phyloP scores from a whole-genome alignment of 1,139 yeast species.

The Barnettozyma hawaiiensis region DNA sequence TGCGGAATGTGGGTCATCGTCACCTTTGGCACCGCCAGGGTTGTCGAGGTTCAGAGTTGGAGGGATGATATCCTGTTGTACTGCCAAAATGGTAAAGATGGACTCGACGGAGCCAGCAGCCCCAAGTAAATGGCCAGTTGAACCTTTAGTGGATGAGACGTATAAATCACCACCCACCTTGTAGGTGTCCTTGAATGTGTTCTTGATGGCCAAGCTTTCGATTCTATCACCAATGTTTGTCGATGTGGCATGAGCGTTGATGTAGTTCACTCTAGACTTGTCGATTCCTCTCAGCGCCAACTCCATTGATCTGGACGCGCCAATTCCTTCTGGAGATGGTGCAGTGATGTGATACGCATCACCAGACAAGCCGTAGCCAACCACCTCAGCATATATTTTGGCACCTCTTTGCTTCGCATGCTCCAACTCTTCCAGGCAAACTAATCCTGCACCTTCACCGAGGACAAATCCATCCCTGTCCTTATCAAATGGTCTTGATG shows the following conservation, averaged over 20 bases:
- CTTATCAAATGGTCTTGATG: constrained; percentile 86
- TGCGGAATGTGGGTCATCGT: constrained; percentile 32
- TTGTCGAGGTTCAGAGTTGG: constrained; percentile 70
- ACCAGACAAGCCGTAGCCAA: constrained; percentile 86
- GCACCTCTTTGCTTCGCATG: constrained; percentile 67
- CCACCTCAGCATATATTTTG: constrained; percentile 70
- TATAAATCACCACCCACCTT: constrained; percentile 32
- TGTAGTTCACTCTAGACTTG: constrained; percentile 54
- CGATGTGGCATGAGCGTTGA: constrained; percentile 97
- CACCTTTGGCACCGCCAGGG: constrained; percentile 42
- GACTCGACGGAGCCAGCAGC: constrained; percentile 97
- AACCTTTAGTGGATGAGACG: constrained; percentile 83
- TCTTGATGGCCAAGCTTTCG: constrained; percentile 69
- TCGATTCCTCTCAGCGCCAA: constrained; percentile 51
- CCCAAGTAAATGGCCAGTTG: constrained; percentile 90
- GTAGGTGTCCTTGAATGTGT: constrained; percentile 37
- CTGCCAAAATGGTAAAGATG: constrained; percentile 66
- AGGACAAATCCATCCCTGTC: constrained; percentile 82
- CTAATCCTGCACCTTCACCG: constrained; percentile 87
- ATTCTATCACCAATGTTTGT: constrained; percentile 86
- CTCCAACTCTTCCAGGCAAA: constrained; percentile 69
- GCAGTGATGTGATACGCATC: constrained; percentile 95
- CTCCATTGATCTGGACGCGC: constrained; percentile 80
- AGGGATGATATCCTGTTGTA: constrained; percentile 56
- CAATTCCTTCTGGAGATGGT: constrained; percentile 76